These are phyloP conservation scores for Candida glucosophila DNA, from an alignment of 1,139 yeast genomes.

Conservation along the genomic window DNA sequence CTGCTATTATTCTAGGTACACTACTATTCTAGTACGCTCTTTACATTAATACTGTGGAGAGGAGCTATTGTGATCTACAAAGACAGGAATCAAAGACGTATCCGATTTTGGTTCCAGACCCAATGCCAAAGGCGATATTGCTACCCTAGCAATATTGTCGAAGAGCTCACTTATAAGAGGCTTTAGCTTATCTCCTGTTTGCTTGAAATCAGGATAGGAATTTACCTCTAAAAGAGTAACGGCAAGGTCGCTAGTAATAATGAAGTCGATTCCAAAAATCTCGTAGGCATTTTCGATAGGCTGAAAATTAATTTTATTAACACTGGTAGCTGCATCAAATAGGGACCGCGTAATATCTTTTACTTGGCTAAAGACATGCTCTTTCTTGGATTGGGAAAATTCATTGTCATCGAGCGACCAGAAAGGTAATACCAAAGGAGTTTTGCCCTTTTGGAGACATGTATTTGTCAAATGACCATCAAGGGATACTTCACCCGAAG, in stretches of 20 bases:
- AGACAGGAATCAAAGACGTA: too few species aligned
- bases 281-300: slow-evolving; percentile 79
- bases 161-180: slow-evolving; percentile 54
- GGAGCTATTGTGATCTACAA: too few species aligned
- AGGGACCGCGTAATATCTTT: slow-evolving; percentile 57
- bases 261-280: slow-evolving; percentile 79
- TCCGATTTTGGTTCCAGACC: too few species aligned
- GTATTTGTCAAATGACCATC: slow-evolving; percentile 86
- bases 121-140: too few species aligned
- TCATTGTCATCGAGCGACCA: slow-evolving; percentile 46
- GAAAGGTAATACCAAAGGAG: slow-evolving; percentile 55
- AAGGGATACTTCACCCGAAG: slow-evolving; percentile 34
- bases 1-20: too few species aligned
- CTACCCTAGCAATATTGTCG: slow-evolving; percentile 24
- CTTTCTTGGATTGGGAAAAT: slow-evolving; percentile 12
- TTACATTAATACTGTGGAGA: too few species aligned
- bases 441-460: slow-evolving; percentile 60
- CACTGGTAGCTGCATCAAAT: slow-evolving; percentile 75
- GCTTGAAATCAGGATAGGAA: slow-evolving; percentile 94
- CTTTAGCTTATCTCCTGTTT: slow-evolving; percentile 76
- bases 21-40: too few species aligned
- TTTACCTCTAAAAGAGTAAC: slow-evolving; percentile 76
- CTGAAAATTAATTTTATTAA: slow-evolving; percentile 83
- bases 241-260: slow-evolving; percentile 48
- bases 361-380: slow-evolving; percentile 43